phyloP scores from a whole-genome alignment of 352 stramenopile genomes.

The Phytophthora fragariaefolia region DNA sequence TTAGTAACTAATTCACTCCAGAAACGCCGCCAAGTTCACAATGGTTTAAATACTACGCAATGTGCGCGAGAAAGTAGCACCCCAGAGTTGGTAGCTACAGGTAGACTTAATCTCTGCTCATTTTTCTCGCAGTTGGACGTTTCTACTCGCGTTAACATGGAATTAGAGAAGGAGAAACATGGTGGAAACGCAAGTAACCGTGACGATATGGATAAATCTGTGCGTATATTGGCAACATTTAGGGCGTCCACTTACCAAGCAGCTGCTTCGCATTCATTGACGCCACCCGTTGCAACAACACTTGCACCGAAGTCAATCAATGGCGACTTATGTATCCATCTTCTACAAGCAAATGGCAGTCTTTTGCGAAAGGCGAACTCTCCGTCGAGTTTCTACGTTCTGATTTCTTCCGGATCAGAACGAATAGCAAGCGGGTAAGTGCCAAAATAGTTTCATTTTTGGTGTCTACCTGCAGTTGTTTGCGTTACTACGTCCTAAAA shows the following conservation, averaged over 20 bases:
- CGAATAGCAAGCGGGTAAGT: slow-evolving; percentile 26
- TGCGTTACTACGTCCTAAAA: neutral
- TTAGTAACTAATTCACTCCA: neutral
- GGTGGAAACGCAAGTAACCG: neutral
- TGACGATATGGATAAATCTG: too few species aligned
- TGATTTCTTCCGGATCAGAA: slow-evolving; percentile 15
- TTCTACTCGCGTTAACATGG: slow-evolving; percentile 8
- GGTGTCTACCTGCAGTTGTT: neutral
- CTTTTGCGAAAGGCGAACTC: slow-evolving; percentile 17
- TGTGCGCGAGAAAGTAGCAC: neutral
- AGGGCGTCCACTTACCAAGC: slow-evolving; percentile 19
- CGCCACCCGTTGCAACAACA: too few species aligned
- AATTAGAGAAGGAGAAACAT: neutral
- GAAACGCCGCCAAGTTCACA: slow-evolving; percentile 3
- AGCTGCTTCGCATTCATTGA: neutral
- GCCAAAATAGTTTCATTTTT: neutral
- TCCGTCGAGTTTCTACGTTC: slow-evolving; percentile 21
- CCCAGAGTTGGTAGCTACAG: slow-evolving; percentile 21
- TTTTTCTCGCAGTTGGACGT: slow-evolving; percentile 32
- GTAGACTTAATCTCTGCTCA: slow-evolving; percentile 21
- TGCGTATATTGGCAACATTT: neutral
- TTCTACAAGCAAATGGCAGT: slow-evolving; percentile 33
- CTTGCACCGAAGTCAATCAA: slow-evolving; percentile 9
- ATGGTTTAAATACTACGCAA: slow-evolving; percentile 4
- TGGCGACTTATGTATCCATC: slow-evolving; percentile 37